Evolutionary conservation across 192 early-diverging fungal species (phyloP).

Genomic region (Pilaira anomala): DNA sequence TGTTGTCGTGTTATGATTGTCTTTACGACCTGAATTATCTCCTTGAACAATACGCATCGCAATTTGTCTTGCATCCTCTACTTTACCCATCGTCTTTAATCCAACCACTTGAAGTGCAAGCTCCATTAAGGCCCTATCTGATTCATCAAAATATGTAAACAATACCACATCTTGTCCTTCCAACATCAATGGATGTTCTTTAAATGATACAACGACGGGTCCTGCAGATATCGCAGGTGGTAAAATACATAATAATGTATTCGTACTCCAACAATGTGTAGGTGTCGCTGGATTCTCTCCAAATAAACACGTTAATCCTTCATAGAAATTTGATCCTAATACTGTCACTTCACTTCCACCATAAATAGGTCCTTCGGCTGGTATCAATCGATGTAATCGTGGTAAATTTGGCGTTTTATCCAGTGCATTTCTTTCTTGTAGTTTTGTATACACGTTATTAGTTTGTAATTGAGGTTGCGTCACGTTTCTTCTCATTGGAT

Average conservation of each 20-base stretch:
- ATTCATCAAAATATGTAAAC: slow-evolving; percentile 60
- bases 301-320: slow-evolving; percentile 71
- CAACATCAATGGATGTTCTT: slow-evolving; percentile 32
- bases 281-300: slow-evolving; percentile 61
- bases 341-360: slow-evolving; percentile 78
- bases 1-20: too few relatives aligned
- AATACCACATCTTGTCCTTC: slow-evolving; percentile 39
- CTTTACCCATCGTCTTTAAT: slow-evolving; percentile 60
- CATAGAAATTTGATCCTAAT: slow-evolving; percentile 67
- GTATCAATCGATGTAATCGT: slow-evolving; percentile 56
- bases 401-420: slow-evolving; percentile 23
- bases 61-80: slow-evolving; percentile 63
- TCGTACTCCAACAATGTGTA: slow-evolving; percentile 67
- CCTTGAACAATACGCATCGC: slow-evolving; percentile 57
- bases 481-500: slow-evolving; percentile 7
- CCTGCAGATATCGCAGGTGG: slow-evolving; percentile 68
- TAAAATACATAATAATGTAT: slow-evolving; percentile 69
- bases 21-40: slow-evolving; percentile 5
- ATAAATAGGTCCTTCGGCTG: slow-evolving; percentile 72
- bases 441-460: slow-evolving; percentile 17
- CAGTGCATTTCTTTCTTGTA: slow-evolving; percentile 3
- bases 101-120: slow-evolving; percentile 79
- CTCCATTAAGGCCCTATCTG: slow-evolving; percentile 78
- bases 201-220: slow-evolving; percentile 53
- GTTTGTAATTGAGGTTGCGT: neutral